Conservation (phyloP, 2,329 filamentous ascomycete species). For the Curvularia hawaiiensis region DNA sequence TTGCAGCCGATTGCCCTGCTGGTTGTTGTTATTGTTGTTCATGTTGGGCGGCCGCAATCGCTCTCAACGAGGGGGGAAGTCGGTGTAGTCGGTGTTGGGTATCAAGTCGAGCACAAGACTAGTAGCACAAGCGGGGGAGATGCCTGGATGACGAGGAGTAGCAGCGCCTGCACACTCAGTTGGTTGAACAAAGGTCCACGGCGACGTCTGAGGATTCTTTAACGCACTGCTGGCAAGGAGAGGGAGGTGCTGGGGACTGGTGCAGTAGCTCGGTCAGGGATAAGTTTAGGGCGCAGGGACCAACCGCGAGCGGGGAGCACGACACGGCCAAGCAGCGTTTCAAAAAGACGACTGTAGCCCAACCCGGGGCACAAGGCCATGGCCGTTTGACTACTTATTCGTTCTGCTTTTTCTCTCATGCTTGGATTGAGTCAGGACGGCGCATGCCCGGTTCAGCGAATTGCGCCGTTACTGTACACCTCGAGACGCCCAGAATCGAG, state of each 20-base stretch:
- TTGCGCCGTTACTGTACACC: not conserved
- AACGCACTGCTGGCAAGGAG: conserved; percentile 22
- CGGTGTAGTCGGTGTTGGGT: conserved; percentile 11
- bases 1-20: conserved; percentile 54
- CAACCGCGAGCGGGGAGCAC: conserved; percentile 14
- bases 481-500: not conserved
- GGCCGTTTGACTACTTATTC: not conserved
- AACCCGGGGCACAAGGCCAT: not conserved
- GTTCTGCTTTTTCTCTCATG: not conserved
- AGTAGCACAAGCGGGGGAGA: conserved; percentile 18
- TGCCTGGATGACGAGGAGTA: conserved; percentile 12
- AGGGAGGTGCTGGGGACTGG: conserved; percentile 19
- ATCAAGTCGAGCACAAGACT: conserved; percentile 19
- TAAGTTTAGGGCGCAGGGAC: conserved; percentile 20
- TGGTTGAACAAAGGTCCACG: conserved; percentile 21
- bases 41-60: conserved; percentile 32
- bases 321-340: conserved; percentile 9
- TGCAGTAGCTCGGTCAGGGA: conserved; percentile 39
- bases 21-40: conserved; percentile 47
- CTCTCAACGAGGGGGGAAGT: conserved; percentile 12
- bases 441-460: not conserved
- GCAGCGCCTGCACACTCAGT: conserved; percentile 21
- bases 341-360: conserved; percentile 3
- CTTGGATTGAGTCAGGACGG: not conserved
- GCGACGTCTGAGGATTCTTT: conserved; percentile 23